Conservation (phyloP, 257 asterid species). For the Jacaranda mimosifolia region DNA sequence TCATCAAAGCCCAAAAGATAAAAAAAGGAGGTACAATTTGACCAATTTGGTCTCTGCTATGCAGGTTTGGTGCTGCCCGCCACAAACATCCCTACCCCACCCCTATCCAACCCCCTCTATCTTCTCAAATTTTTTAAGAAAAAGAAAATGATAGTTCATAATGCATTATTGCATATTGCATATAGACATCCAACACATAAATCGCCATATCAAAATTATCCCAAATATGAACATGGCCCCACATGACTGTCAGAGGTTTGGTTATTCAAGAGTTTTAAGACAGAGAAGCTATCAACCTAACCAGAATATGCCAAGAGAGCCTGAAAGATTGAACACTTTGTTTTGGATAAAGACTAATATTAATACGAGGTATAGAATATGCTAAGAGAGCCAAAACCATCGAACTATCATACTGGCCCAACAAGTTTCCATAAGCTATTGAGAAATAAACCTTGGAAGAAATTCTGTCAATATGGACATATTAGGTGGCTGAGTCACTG, state of each 20-base stretch:
- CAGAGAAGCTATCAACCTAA: not conserved
- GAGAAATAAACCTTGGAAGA: conserved; percentile 81
- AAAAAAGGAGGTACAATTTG: no score
- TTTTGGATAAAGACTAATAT: not conserved
- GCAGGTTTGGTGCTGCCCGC: no score
- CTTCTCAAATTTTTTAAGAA: not conserved
- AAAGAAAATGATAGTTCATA: not conserved
- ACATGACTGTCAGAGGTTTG: no score
- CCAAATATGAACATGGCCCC: no score
- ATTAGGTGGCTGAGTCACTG: conserved; percentile 92
- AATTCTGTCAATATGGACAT: conserved; percentile 94
- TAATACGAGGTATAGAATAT: conserved; percentile 2
- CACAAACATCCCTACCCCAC: no score
- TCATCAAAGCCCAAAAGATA: no score
- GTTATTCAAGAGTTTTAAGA: not conserved
- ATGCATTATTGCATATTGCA: not conserved
- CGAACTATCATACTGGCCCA: conserved; percentile 17
- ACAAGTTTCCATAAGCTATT: not conserved
- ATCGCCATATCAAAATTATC: not conserved
- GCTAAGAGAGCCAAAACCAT: conserved; percentile 12
- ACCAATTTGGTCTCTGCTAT: no score
- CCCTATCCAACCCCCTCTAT: not conserved
- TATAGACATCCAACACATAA: conserved; percentile 13
- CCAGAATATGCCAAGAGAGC: conserved; percentile 1
- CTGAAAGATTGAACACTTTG: not conserved